Evolutionary conservation across 2,329 filamentous ascomycete genomes (phyloP).

Genomic region (Colletotrichum sp.): DNA sequence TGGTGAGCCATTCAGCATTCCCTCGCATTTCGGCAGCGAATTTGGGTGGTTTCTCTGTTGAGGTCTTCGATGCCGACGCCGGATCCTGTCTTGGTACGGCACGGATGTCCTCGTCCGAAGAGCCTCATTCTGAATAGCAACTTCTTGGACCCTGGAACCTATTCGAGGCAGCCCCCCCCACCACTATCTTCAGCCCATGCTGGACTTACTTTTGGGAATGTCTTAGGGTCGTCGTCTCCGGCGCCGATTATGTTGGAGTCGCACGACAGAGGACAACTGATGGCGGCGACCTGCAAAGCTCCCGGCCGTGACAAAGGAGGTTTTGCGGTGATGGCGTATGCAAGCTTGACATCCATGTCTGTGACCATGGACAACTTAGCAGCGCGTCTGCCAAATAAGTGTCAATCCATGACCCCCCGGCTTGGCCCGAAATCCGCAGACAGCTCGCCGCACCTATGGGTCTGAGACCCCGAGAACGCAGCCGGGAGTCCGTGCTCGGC

Average conservation of each 20-base stretch:
- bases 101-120: neutral
- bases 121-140: neutral
- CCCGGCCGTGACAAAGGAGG: neutral
- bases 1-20: neutral
- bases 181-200: neutral
- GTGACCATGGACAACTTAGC: neutral
- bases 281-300: neutral
- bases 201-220: neutral
- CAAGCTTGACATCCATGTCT: neutral
- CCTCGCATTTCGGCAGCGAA: neutral
- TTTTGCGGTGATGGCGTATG: neutral
- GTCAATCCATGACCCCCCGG: neutral
- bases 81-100: neutral
- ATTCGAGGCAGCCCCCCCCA: neutral
- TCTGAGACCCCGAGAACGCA: neutral
- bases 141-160: neutral
- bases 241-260: neutral
- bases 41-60: too few species aligned
- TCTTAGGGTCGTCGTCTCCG: neutral
- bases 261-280: neutral
- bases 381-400: neutral
- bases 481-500: neutral
- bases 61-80: neutral
- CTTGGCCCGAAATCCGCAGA: neutral
- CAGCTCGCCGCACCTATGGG: neutral